Conservation (phyloP, 768 basidiomycete genomes). For the Infundibulicybe gibba region DNA sequence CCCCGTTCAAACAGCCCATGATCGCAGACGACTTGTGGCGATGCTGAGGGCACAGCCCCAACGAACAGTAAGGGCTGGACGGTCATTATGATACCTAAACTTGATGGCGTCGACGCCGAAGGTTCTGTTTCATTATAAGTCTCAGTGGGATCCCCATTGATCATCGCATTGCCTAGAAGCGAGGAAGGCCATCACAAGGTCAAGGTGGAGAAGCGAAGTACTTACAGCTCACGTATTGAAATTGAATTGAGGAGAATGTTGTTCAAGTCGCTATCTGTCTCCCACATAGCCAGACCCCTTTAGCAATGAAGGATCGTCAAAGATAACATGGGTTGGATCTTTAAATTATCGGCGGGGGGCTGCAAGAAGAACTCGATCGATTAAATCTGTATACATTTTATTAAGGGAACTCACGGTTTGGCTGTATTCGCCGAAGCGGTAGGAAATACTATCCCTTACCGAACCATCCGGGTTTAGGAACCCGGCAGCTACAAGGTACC, state of each 20-base stretch:
- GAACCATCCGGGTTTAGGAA: slow-evolving; percentile 47
- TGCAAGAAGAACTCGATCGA: slow-evolving; percentile 20
- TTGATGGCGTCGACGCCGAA: too few relatives aligned
- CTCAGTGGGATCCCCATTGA: background rate
- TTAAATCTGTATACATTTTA: background rate
- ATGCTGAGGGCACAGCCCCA: too few relatives aligned
- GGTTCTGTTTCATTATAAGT: too few relatives aligned
- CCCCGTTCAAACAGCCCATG: too few relatives aligned
- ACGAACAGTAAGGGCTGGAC: too few relatives aligned
- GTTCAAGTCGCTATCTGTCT: slow-evolving; percentile 62
- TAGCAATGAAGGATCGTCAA: slow-evolving; percentile 59
- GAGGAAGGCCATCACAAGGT: too few relatives aligned
- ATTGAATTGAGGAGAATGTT: slow-evolving; percentile 63
- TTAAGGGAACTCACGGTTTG: slow-evolving; percentile 53
- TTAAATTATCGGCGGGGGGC: slow-evolving; percentile 66
- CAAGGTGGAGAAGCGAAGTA: too few relatives aligned
- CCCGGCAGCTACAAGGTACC: slow-evolving; percentile 55
- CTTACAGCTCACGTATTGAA: slow-evolving; percentile 41
- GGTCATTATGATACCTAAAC: too few relatives aligned
- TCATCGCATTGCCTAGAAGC: background rate
- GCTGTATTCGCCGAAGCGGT: slow-evolving; percentile 62
- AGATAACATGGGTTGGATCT: slow-evolving; percentile 53
- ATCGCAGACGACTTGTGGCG: too few relatives aligned
- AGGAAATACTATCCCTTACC: slow-evolving; percentile 38
- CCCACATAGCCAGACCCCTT: slow-evolving; percentile 76